phyloP scores from a whole-genome alignment of 129 eudicot species.

The Logfia minima region DNA sequence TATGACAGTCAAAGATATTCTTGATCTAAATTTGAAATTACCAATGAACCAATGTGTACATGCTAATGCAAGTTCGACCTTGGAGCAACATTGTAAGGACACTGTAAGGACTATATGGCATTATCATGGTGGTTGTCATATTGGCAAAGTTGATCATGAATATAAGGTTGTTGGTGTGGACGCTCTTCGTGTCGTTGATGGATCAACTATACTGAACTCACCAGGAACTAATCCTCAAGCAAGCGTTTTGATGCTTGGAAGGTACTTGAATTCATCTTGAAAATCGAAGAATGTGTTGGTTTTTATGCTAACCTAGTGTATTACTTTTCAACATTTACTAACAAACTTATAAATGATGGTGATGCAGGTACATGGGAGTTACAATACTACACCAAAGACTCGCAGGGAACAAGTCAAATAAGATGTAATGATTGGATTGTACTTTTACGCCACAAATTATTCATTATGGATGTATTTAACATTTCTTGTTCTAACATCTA shows the following conservation, averaged over 20 bases:
- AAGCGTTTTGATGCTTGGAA: background rate
- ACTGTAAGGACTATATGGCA: slow-evolving; percentile 6
- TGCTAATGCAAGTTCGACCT: slow-evolving; percentile 1
- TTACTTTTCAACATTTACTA: too few relatives aligned
- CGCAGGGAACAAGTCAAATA: too few relatives aligned
- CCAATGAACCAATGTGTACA: background rate
- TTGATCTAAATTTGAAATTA: background rate
- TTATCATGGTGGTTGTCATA: slow-evolving; percentile 12
- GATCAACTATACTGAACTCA: background rate
- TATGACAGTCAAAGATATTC: slow-evolving; percentile 8
- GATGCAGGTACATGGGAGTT: too few relatives aligned
- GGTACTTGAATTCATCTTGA: background rate
- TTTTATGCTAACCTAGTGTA: too few relatives aligned
- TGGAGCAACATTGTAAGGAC: background rate
- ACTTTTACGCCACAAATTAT: too few relatives aligned
- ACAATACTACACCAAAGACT: too few relatives aligned
- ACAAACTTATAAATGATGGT: too few relatives aligned
- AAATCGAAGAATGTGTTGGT: too few relatives aligned
- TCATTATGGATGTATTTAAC: too few relatives aligned
- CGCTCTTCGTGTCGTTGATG: background rate
- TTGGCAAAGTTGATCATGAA: slow-evolving; percentile 3
- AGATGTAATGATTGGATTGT: too few relatives aligned
- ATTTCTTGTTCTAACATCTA: too few relatives aligned
- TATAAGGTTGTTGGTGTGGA: slow-evolving; percentile 7
- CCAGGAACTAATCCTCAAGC: slow-evolving; percentile 12